Base-by-base conservation (phyloP, 805 yeast genomes). In the Kurtzmaniella fragi region DNA sequence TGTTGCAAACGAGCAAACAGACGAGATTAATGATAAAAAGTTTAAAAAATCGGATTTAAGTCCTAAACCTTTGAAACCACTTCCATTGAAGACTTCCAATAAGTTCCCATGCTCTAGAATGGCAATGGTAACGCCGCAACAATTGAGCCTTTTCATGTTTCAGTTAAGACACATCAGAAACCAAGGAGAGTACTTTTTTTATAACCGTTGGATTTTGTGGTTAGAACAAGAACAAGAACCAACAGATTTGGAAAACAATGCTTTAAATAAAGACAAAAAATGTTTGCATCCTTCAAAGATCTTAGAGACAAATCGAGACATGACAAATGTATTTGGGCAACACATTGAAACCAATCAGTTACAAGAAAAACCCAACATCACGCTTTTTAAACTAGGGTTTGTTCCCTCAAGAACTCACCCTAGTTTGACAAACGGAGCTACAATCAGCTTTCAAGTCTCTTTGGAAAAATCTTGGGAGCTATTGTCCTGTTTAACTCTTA, bases 141-240 rank as follows among this genome's bases (percentile, higher is more conserved):
- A 20, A 5, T 20, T 20, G 8, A 20, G 8, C 8, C 8, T 20
- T 5, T 20, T 20, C 25, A 35, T 29, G 29, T 46, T 38, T 27
- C 53, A 54, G 36, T 36, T 51, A 15, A 20, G 32, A 5, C 32
- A 40, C 7, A 37, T 46, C 11, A 43, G 43, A 32, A 37, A 38
- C 5, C 23, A 32, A 3, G 32, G 39, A 11, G 52, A 47, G 31
- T 47, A 43, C 17, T 46, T 46, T 10, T 45, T 47, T 5, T 52
- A 52, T 34, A 52, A 39, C 33, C 42, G 44, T 26, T 54, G 59
- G 59, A 39, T 41, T 3, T 34, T 47, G 3, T 50, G 51, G 51
- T 10, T 32, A 4, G 41, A 41, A 15, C 36, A 35, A 10, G 41
- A 41, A 15, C 36, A 35, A 10, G 16, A 20, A 25, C 15, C 33